phyloP scores from a whole-genome alignment of 352 stramenopile species.

The Phytophthora gonapodyides region DNA sequence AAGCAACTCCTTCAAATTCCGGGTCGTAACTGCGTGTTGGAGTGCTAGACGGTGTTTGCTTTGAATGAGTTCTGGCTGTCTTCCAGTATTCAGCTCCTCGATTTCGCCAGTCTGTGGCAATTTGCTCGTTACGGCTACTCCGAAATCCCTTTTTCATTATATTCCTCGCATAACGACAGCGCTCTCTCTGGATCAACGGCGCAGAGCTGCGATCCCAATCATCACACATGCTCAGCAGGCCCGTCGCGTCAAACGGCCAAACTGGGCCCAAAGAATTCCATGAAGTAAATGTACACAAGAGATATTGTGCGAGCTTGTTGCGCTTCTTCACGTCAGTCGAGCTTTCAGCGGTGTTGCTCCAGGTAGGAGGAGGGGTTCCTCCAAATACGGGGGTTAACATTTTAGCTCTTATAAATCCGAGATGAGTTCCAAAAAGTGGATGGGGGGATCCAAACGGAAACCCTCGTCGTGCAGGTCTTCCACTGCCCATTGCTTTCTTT shows the following conservation, averaged over 20 bases:
- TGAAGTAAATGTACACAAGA: neutral
- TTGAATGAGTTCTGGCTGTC: neutral
- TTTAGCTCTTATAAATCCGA: conserved; percentile 1
- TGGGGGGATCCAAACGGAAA: conserved; percentile 1
- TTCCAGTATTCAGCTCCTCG: conserved; percentile 10
- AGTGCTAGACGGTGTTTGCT: neutral
- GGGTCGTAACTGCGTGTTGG: neutral
- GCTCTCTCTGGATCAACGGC: conserved; percentile 3
- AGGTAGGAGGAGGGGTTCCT: conserved; percentile 1
- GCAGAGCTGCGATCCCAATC: conserved; percentile 1
- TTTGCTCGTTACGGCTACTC: conserved; percentile 5
- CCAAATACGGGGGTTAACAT: conserved; percentile 11
- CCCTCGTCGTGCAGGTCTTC: neutral
- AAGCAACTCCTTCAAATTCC: neutral
- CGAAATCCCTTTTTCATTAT: conserved; percentile 11
- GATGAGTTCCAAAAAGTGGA: conserved; percentile 9
- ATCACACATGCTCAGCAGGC: conserved; percentile 1
- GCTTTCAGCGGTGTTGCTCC: conserved; percentile 1
- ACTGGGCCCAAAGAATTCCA: neutral
- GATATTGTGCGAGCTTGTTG: neutral
- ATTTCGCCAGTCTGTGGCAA: conserved; percentile 12
- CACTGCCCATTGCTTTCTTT: neutral
- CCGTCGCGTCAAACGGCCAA: neutral
- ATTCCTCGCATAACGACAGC: conserved; percentile 3
- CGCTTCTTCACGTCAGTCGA: neutral